Evolutionary conservation across 208 protist genomes (phyloP).

Genomic region (Leishmania amazonensis): DNA sequence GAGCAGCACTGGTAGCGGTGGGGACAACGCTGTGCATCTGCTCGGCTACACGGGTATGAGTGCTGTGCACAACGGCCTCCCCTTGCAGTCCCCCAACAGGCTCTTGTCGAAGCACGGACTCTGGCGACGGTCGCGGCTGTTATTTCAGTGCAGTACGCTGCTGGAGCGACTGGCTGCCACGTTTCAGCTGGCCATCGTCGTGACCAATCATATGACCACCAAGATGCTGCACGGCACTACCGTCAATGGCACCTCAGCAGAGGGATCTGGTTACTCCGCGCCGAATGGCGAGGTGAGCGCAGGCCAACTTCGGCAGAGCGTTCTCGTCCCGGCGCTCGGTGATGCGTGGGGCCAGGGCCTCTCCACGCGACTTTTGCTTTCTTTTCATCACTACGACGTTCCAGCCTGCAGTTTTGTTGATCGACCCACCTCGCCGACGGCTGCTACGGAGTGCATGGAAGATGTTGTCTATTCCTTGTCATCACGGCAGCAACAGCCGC

Average conservation of each 20-base stretch:
- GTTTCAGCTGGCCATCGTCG: constrained; percentile 59
- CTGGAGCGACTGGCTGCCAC: constrained; percentile 52
- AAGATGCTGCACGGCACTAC: constrained; percentile 12
- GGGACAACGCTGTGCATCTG: neutral
- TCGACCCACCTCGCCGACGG: no score
- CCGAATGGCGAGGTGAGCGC: neutral
- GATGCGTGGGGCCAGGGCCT: constrained; percentile 68
- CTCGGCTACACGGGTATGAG: no score
- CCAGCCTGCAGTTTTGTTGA: constrained; percentile 2
- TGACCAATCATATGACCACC: constrained; percentile 90
- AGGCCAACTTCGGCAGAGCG: neutral
- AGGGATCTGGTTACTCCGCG: neutral
- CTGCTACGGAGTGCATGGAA: constrained; percentile 19
- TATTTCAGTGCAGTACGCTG: constrained; percentile 60
- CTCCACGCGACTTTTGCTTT: constrained; percentile 62
- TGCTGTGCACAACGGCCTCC: neutral
- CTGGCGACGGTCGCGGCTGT: constrained; percentile 56
- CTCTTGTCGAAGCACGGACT: constrained; percentile 13
- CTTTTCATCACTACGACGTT: constrained; percentile 60
- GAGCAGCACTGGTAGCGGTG: neutral
- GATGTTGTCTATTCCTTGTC: constrained; percentile 24
- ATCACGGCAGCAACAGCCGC: no score
- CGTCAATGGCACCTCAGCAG: neutral
- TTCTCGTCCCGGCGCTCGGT: constrained; percentile 76
- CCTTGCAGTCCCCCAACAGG: neutral